Evolutionary conservation across 2,329 filamentous ascomycete species (phyloP).

Genomic region (Westerdykella aurantiaca): DNA sequence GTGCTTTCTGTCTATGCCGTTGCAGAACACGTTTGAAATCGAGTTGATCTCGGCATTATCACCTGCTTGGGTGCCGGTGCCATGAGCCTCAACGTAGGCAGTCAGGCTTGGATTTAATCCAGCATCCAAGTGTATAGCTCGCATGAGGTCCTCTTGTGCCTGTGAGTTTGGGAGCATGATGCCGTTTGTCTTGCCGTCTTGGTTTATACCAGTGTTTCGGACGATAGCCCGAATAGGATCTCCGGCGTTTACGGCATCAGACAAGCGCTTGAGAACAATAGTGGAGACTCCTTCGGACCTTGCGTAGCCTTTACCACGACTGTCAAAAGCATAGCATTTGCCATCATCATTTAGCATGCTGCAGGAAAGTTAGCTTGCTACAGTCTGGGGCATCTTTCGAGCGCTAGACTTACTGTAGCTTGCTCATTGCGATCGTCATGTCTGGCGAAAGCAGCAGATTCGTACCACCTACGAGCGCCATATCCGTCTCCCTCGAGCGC

Average conservation of each 20-base stretch:
- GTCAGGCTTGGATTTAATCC: constrained; percentile 14
- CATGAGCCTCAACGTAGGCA: constrained; percentile 20
- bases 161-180: constrained; percentile 34
- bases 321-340: constrained; percentile 25
- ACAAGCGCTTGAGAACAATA: constrained; percentile 23
- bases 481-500: constrained; percentile 16
- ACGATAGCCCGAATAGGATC: constrained; percentile 26
- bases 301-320: constrained; percentile 21
- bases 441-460: constrained; percentile 30
- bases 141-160: constrained; percentile 31
- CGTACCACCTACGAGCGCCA: constrained; percentile 35
- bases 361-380: background rate
- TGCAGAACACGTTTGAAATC: background rate
- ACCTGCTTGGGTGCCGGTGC: constrained; percentile 2
- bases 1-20: background rate
- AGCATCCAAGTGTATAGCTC: constrained; percentile 24
- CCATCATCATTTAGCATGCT: constrained; percentile 13
- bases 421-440: constrained; percentile 1
- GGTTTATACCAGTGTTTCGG: constrained; percentile 17
- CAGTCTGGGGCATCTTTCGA: background rate
- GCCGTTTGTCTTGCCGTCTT: constrained; percentile 8
- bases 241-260: constrained; percentile 19
- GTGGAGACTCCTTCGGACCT: constrained; percentile 25
- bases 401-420: constrained; percentile 1
- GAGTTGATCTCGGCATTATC: background rate